Evolutionary conservation across 2,329 filamentous ascomycete species (phyloP).

Genomic region (Ceratocystiopsis sp.): DNA sequence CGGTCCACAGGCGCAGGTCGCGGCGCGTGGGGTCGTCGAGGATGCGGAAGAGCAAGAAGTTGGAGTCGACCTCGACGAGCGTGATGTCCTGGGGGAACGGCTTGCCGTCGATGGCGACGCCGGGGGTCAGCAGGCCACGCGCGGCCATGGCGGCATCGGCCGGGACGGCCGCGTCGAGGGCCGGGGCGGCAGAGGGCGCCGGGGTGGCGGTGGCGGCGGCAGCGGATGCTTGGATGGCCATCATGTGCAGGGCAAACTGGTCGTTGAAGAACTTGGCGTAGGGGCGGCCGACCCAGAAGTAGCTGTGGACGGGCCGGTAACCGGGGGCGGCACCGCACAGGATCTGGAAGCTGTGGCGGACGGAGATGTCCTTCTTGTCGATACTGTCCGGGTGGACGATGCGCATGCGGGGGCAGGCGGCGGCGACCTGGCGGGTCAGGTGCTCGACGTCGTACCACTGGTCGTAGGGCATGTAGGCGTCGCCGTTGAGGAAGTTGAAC

Average conservation of each 20-base stretch:
- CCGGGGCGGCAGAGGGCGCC: no score
- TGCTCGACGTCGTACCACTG: constrained; percentile 19
- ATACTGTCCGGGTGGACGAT: constrained; percentile 14
- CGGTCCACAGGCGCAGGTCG: constrained; percentile 19
- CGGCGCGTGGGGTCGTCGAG: constrained; percentile 19
- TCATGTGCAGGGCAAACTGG: constrained; percentile 4
- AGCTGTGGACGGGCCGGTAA: constrained; percentile 12
- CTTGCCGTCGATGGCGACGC: no score
- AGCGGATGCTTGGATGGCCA: constrained; percentile 1
- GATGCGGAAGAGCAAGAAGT: constrained; percentile 18
- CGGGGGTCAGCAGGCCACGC: no score
- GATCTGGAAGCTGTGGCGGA: constrained; percentile 12
- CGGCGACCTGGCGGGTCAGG: constrained; percentile 11
- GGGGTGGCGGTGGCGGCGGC: neutral
- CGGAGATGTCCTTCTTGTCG: constrained; percentile 5
- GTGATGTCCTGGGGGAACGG: constrained; percentile 12
- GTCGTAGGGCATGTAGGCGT: constrained; percentile 17
- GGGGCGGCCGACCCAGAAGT: constrained; percentile 17
- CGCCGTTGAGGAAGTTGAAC: constrained; percentile 17
- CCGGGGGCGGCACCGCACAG: constrained; percentile 11
- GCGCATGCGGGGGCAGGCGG: constrained; percentile 17
- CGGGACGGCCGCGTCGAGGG: no score
- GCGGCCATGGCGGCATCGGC: no score
- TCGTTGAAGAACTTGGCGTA: constrained; percentile 13
- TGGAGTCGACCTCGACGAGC: constrained; percentile 13